Conservation (phyloP, 108 stramenopile species). For the Cyclotella distinguenda region DNA sequence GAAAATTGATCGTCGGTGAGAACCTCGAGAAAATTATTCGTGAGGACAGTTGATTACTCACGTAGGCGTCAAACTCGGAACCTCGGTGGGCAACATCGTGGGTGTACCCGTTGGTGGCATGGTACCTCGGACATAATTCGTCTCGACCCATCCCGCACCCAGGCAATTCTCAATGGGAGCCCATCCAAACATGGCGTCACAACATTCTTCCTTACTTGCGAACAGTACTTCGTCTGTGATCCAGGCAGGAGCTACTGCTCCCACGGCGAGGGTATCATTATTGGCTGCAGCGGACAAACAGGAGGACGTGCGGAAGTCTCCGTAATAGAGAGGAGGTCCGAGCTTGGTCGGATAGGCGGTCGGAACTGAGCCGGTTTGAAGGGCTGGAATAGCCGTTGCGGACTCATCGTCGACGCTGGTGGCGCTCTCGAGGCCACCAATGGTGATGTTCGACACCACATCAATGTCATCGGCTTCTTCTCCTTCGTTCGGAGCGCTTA, state of each 20-base stretch:
- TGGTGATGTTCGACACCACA: too few relatives aligned
- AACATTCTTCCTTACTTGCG: conserved; percentile 22
- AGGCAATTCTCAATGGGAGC: conserved; percentile 28
- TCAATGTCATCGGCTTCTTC: too few relatives aligned
- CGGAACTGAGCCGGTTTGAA: not conserved
- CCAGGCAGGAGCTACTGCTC: conserved; percentile 7
- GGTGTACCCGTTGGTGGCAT: conserved; percentile 18
- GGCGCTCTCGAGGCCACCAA: too few relatives aligned
- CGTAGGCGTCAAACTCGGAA: conserved; percentile 6
- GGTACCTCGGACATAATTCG: conserved; percentile 19
- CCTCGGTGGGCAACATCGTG: not conserved
- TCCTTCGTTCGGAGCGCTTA: too few relatives aligned
- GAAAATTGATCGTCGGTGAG: not conserved
- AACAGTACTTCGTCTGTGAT: conserved; percentile 21
- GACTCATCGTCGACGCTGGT: too few relatives aligned
- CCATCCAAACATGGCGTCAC: conserved; percentile 21
- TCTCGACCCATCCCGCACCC: conserved; percentile 14
- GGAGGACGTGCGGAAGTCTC: conserved; percentile 32
- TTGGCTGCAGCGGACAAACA: conserved; percentile 3
- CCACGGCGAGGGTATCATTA: not conserved
- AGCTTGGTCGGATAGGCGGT: conserved; percentile 23
- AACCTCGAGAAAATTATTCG: too few relatives aligned
- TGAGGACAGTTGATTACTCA: not conserved
- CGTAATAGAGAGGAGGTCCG: conserved; percentile 18
- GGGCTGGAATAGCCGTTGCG: not conserved